phyloP scores from a whole-genome alignment of 805 yeast genomes.

The Kluyveromyces lactis region DNA sequence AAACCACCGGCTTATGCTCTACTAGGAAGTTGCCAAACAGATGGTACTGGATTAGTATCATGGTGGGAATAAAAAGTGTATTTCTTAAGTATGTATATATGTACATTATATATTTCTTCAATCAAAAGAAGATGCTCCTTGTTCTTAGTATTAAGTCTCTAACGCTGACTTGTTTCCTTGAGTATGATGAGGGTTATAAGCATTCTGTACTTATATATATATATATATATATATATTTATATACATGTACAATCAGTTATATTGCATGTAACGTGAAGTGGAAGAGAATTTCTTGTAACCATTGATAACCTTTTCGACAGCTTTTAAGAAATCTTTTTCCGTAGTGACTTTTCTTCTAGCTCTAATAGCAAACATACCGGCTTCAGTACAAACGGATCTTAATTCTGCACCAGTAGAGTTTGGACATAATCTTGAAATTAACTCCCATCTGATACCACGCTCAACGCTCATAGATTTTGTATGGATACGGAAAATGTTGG shows the following conservation, averaged over 20 bases:
- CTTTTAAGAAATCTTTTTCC: conserved; percentile 94
- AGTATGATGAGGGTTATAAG: background rate
- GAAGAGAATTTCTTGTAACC: conserved; percentile 97
- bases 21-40: conserved; percentile 85
- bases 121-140: no score
- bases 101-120: no score
- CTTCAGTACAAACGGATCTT: conserved; percentile 97
- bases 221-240: background rate
- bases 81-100: no score
- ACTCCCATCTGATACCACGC: conserved; percentile 96
- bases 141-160: no score
- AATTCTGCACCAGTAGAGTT: conserved; percentile 98
- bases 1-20: conserved; percentile 75
- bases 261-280: conserved; percentile 97
- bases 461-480: conserved; percentile 97
- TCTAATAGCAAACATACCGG: conserved; percentile 99
- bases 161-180: background rate
- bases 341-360: conserved; percentile 97
- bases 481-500: conserved; percentile 94
- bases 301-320: conserved; percentile 97
- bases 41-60: conserved; percentile 91
- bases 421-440: conserved; percentile 94
- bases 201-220: background rate
- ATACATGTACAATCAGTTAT: conserved; percentile 43
- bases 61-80: conserved; percentile 76